phyloP scores from a whole-genome alignment of 441 rosid species.

The Lepidium campestre region DNA sequence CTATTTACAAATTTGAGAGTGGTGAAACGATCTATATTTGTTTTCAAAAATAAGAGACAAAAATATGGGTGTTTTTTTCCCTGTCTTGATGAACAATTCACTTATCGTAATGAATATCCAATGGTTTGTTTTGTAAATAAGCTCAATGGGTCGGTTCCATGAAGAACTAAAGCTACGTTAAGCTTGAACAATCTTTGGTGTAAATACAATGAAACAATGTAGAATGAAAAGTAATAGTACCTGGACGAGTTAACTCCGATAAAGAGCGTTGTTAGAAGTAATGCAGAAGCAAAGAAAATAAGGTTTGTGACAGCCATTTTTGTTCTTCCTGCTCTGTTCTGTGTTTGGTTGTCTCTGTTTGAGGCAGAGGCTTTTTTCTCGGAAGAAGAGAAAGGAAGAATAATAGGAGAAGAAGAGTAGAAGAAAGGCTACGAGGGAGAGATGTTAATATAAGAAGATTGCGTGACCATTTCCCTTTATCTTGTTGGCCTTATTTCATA shows the following conservation, averaged over 20 bases:
- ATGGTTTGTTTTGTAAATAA: not conserved
- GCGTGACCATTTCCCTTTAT: constrained; percentile 3
- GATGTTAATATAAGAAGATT: constrained; percentile 20
- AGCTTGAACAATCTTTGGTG: not conserved
- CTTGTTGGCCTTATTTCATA: constrained; percentile 2
- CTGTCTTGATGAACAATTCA: too few relatives aligned
- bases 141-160: not conserved
- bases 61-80: too few relatives aligned
- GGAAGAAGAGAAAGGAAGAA: not conserved
- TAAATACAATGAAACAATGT: not conserved
- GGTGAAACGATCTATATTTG: not conserved
- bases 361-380: constrained; percentile 11
- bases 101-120: too few relatives aligned
- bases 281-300: constrained; percentile 19
- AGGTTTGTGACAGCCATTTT: constrained; percentile 23
- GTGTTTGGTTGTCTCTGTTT: constrained; percentile 19
- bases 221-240: constrained; percentile 5
- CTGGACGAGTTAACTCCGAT: constrained; percentile 18
- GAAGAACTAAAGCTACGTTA: not conserved
- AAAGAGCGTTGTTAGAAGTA: constrained; percentile 18
- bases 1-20: not conserved
- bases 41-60: too few relatives aligned
- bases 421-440: constrained; percentile 17
- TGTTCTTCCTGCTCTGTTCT: constrained; percentile 9
- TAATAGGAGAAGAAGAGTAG: constrained; percentile 4